Evolutionary conservation across 805 yeast species (phyloP).

Genomic region (Priceomyces melissophilus): DNA sequence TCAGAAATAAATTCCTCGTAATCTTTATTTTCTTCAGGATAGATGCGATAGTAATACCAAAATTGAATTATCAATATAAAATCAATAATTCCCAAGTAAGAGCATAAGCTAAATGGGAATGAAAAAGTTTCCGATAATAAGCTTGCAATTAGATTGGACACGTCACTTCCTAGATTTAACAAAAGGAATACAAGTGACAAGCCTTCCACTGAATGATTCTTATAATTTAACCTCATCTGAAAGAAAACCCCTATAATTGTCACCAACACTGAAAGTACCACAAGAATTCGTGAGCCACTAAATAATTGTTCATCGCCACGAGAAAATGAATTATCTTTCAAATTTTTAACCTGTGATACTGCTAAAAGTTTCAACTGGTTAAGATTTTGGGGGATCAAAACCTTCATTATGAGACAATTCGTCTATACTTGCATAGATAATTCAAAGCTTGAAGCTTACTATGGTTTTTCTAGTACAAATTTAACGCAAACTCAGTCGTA

Average conservation of each 20-base stretch:
- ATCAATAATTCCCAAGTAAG: constrained; percentile 75
- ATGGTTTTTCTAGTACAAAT: too few relatives aligned
- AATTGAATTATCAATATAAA: constrained; percentile 64
- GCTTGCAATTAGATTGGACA: constrained; percentile 64
- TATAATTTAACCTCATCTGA: constrained; percentile 58
- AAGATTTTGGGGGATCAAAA: too few relatives aligned
- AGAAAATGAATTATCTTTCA: too few relatives aligned
- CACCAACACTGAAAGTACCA: too few relatives aligned
- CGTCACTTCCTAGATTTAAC: constrained; percentile 37
- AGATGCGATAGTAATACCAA: constrained; percentile 58
- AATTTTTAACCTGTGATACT: too few relatives aligned
- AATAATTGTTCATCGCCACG: too few relatives aligned
- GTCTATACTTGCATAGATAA: too few relatives aligned
- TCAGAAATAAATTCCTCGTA: constrained; percentile 29
- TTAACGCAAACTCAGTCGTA: too few relatives aligned
- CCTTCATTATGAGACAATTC: too few relatives aligned
- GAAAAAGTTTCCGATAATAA: constrained; percentile 70
- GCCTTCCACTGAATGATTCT: constrained; percentile 34
- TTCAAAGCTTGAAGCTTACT: too few relatives aligned
- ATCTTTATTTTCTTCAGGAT: constrained; percentile 36
- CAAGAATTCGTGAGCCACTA: too few relatives aligned
- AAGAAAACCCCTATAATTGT: constrained; percentile 17
- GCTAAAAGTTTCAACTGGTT: too few relatives aligned
- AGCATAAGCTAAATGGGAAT: constrained; percentile 73
- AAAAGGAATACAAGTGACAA: constrained; percentile 28